Percentiles rank a stretch among this genome's conserved stretches.
Evolutionary conservation across 1,139 yeast genomes (phyloP).

Genomic region (Diutina ranongensis): DNA sequence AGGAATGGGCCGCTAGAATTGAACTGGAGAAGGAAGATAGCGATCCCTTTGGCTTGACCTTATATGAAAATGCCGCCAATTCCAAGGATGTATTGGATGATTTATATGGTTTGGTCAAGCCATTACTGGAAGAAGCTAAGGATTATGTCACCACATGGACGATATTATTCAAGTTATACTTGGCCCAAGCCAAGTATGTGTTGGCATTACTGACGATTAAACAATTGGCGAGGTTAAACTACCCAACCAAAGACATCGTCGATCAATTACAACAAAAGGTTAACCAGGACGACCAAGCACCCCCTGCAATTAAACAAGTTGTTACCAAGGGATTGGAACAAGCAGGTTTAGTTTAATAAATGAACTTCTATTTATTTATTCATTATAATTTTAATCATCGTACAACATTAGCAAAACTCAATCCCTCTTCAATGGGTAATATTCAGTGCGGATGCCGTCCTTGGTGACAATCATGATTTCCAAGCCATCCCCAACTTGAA

Average conservation of each 20-base stretch:
- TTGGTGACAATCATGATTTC: constrained; percentile 86
- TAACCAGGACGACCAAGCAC: constrained; percentile 19
- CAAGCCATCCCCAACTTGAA: constrained; percentile 93
- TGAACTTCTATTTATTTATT: neutral
- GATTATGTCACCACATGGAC: constrained; percentile 24
- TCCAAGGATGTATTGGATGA: constrained; percentile 17
- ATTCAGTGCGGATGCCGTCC: constrained; percentile 81
- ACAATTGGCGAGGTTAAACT: constrained; percentile 22
- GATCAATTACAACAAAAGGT: constrained; percentile 16
- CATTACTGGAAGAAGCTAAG: constrained; percentile 26
- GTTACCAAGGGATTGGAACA: constrained; percentile 27
- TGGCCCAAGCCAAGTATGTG: constrained; percentile 31
- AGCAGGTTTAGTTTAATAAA: neutral
- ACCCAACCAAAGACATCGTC: constrained; percentile 18
- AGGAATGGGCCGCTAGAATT: constrained; percentile 28
- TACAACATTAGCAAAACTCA: constrained; percentile 20
- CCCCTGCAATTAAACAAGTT: constrained; percentile 34
- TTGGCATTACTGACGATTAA: constrained; percentile 35
- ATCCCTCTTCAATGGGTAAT: constrained; percentile 82
- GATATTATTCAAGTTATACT: constrained; percentile 27
- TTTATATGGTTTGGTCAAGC: constrained; percentile 20
- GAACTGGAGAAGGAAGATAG: constrained; percentile 33
- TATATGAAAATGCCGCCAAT: constrained; percentile 18
- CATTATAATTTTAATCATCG: neutral
- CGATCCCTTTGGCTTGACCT: constrained; percentile 38